phyloP scores from a whole-genome alignment of 2,329 filamentous ascomycete species.

The Arachnomyces sp. region DNA sequence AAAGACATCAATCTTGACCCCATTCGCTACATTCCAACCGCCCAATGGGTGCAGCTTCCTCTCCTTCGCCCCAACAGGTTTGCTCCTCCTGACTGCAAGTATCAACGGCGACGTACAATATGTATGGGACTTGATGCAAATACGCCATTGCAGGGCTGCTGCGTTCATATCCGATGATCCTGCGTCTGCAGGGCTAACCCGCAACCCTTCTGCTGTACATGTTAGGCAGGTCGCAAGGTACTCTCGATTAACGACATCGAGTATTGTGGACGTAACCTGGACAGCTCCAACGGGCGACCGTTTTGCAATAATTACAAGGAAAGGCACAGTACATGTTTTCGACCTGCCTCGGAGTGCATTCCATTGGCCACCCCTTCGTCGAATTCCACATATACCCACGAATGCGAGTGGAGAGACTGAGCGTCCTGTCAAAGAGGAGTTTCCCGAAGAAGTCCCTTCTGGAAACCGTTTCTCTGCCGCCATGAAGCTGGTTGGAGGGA shows the following conservation, averaged over 20 bases:
- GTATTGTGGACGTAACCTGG: slow-evolving; percentile 87
- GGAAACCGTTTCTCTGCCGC: slow-evolving; percentile 52
- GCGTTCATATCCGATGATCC: slow-evolving; percentile 30
- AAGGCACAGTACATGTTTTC: slow-evolving; percentile 89
- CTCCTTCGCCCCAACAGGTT: slow-evolving; percentile 40
- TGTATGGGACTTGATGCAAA: slow-evolving; percentile 44
- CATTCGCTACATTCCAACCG: slow-evolving; percentile 39
- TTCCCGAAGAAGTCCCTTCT: slow-evolving; percentile 34
- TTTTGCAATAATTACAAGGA: slow-evolving; percentile 81
- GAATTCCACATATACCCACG: slow-evolving; percentile 38
- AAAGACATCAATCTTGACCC: slow-evolving; percentile 26
- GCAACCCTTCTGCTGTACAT: slow-evolving; percentile 16
- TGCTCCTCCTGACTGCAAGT: slow-evolving; percentile 40
- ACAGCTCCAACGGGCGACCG: slow-evolving; percentile 71
- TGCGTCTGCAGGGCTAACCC: slow-evolving; percentile 16
- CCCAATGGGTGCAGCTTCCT: slow-evolving; percentile 43
- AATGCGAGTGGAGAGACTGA: slow-evolving; percentile 36
- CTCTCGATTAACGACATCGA: slow-evolving; percentile 81
- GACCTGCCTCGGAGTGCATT: slow-evolving; percentile 76
- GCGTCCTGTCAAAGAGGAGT: slow-evolving; percentile 40
- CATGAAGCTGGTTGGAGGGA: slow-evolving; percentile 58
- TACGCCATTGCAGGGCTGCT: slow-evolving; percentile 34
- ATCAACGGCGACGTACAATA: slow-evolving; percentile 43
- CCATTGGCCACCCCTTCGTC: slow-evolving; percentile 68
- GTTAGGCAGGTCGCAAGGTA: slow-evolving; percentile 84